Base-by-base conservation (phyloP, 352 stramenopile species). In the Elongisporangium prolatum region DNA sequence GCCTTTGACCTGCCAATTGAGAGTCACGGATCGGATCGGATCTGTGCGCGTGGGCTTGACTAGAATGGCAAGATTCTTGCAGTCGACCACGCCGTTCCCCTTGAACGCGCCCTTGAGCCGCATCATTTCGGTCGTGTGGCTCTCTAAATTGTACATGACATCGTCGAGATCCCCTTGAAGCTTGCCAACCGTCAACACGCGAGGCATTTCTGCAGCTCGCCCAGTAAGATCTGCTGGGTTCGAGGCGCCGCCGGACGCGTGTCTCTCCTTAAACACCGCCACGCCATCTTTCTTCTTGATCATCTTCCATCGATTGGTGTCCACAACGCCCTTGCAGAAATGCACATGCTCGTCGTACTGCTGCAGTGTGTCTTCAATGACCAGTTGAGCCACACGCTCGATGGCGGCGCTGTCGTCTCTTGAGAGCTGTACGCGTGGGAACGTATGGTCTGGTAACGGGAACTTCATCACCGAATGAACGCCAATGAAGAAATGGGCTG, bases 1-100 rank as follows among this genome's bases (percentile, higher is more conserved):
- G 21, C 66, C 69, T 24, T 72, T 60, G 21, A 90, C 72, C 28
- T 68, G 63, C 80, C 80, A 90, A 50, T 88, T 88, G 56, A 90
- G 57, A 22, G 69, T 71, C 3, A 88, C 54, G 2, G 79, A 77
- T 20, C 75, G 55, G 24, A 90, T 75, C 4, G 80, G 80, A 16
- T 75, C 61, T n/a, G 65, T 61, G 0, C 58, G 59, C 3, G 73
- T 81, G 28, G 80, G 65, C 3, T 48, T 3, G 20, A 62, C 49
- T 20, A 90, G 59, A n/a, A 65, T 59, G 0, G 61, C 56, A 1
- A 90, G 53, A 21, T 88, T 68, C 11, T 63, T 70, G 40, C 65
- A 72, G 63, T 90, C 77, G 24, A 68, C 60, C 53, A 83, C 79
- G 53, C 78, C 77, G 54, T 81, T 72, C 3, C 54, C 48, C 53